These are phyloP conservation scores for Ceratobasidium sp. DNA, from an alignment of 1,284 basidiomycete genomes.

Conservation along the genomic window DNA sequence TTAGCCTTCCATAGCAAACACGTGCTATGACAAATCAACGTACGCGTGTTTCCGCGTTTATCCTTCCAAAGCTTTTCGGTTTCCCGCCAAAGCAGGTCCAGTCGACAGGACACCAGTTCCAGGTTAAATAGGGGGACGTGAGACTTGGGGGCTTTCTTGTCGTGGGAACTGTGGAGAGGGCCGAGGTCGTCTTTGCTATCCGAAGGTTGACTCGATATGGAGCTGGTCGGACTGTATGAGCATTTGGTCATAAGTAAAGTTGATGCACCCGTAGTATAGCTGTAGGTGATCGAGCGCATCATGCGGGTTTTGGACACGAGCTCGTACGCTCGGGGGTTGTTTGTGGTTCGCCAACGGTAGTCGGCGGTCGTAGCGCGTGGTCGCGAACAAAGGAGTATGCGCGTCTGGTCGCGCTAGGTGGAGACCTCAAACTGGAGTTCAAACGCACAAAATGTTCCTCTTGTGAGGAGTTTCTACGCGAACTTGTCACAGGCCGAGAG, in stretches of 20 bases:
- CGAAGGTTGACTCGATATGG: conserved; percentile 35
- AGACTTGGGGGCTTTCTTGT: conserved; percentile 34
- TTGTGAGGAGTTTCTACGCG: conserved; percentile 33
- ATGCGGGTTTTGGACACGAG: conserved; percentile 39
- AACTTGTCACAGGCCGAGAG: conserved; percentile 29
- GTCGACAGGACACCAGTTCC: conserved; percentile 37
- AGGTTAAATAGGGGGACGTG: conserved; percentile 29
- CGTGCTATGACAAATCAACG: conserved; percentile 45
- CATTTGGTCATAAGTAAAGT: conserved; percentile 29
- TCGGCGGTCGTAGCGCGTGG: conserved; percentile 21
- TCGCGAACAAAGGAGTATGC: conserved; percentile 37
- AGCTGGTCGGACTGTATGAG: conserved; percentile 37
- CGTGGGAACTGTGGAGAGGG: conserved; percentile 6
- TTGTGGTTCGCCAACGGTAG: neutral
- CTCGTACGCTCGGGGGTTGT: conserved; percentile 16
- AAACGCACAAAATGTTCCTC: conserved; percentile 36
- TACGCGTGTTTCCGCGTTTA: conserved; percentile 41
- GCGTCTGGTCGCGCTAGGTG: conserved; percentile 23
- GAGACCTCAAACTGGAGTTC: conserved; percentile 10
- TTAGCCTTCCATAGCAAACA: conserved; percentile 41
- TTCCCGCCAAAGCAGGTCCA: conserved; percentile 43
- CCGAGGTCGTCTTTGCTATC: conserved; percentile 31
- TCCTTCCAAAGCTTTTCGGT: conserved; percentile 44
- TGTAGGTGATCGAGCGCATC: conserved; percentile 42
- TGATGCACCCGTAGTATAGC: conserved; percentile 40